These are phyloP conservation scores for Penicillium waksmanii DNA, from an alignment of 495 filamentous ascomycete genomes.

Conservation along the genomic window DNA sequence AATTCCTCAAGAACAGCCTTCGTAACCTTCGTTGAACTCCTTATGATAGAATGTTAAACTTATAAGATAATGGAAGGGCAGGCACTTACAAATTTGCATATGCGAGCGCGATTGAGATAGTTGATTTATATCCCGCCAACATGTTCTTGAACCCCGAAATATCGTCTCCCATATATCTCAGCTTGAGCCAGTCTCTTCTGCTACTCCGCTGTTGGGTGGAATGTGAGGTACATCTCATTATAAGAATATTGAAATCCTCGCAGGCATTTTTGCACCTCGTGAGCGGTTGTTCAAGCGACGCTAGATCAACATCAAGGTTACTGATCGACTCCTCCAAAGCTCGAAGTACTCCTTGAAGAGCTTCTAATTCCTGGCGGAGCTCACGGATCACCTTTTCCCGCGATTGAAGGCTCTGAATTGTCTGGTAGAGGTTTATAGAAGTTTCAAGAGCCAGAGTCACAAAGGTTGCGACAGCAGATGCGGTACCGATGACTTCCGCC, in stretches of 20 bases:
- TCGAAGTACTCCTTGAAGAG: slow-evolving; percentile 5
- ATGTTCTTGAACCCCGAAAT: too few relatives aligned
- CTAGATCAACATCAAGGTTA: background rate
- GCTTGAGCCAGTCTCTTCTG: too few relatives aligned
- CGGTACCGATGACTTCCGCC: background rate
- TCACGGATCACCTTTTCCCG: slow-evolving; percentile 11
- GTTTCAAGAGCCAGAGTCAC: background rate
- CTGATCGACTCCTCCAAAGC: background rate
- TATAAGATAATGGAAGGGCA: too few relatives aligned
- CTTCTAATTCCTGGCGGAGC: slow-evolving; percentile 9
- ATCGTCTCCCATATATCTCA: too few relatives aligned
- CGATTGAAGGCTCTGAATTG: slow-evolving; percentile 5
- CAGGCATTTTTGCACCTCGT: slow-evolving; percentile 8
- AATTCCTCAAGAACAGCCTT: too few relatives aligned
- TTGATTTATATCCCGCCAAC: too few relatives aligned
- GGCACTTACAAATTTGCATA: too few relatives aligned
- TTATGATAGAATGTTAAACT: too few relatives aligned
- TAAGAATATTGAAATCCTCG: slow-evolving; percentile 2
- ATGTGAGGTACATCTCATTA: too few relatives aligned
- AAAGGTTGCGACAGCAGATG: background rate
- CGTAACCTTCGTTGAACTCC: too few relatives aligned
- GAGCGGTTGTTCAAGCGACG: slow-evolving; percentile 5
- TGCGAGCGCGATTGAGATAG: too few relatives aligned
- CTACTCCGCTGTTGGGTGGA: too few relatives aligned
- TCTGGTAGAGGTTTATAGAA: background rate